A percentile compares a stretch with the other conserved stretches of the same genome.
Evolutionary conservation across 2,329 filamentous ascomycete species (phyloP).

Genomic region (Davidsoniella australis): DNA sequence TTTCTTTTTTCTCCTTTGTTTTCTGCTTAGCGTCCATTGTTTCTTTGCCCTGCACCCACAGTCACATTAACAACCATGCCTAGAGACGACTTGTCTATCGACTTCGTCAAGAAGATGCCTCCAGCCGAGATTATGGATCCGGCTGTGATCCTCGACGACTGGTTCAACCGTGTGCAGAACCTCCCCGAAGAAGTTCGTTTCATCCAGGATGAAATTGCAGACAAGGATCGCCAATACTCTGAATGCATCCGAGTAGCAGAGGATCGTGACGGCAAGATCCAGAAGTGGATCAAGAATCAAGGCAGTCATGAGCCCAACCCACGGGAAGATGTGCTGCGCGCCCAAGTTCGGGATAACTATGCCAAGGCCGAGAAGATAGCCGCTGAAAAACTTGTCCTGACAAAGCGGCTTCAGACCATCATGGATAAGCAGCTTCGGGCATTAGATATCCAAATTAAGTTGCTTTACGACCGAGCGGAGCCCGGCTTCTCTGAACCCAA

Average conservation of each 20-base stretch:
- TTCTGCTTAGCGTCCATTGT: not conserved
- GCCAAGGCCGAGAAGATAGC: constrained; percentile 52
- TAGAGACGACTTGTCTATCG: constrained; percentile 57
- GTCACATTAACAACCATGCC: constrained; percentile 45
- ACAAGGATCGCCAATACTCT: constrained; percentile 58
- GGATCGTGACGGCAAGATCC: constrained; percentile 56
- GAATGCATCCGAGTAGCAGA: constrained; percentile 53
- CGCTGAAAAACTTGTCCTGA: constrained; percentile 55
- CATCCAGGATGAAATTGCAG: constrained; percentile 65
- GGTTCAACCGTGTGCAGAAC: constrained; percentile 58
- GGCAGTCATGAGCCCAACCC: constrained; percentile 58
- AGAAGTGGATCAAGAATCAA: constrained; percentile 66
- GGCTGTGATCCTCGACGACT: constrained; percentile 60
- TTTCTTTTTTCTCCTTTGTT: constrained; percentile 2
- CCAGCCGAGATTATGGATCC: constrained; percentile 44
- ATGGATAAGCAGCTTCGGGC: constrained; percentile 46
- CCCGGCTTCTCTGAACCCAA: constrained; percentile 45
- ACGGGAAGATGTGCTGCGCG: constrained; percentile 52
- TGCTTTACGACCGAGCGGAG: constrained; percentile 42
- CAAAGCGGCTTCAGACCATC: constrained; percentile 42
- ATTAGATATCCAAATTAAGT: constrained; percentile 46
- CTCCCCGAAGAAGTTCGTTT: constrained; percentile 69
- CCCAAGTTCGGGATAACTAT: constrained; percentile 50
- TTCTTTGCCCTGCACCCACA: constrained; percentile 2
- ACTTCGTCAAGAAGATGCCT: constrained; percentile 51